phyloP scores from a whole-genome alignment of 1,284 basidiomycete genomes.

The Tetrapyrgos nigripes region DNA sequence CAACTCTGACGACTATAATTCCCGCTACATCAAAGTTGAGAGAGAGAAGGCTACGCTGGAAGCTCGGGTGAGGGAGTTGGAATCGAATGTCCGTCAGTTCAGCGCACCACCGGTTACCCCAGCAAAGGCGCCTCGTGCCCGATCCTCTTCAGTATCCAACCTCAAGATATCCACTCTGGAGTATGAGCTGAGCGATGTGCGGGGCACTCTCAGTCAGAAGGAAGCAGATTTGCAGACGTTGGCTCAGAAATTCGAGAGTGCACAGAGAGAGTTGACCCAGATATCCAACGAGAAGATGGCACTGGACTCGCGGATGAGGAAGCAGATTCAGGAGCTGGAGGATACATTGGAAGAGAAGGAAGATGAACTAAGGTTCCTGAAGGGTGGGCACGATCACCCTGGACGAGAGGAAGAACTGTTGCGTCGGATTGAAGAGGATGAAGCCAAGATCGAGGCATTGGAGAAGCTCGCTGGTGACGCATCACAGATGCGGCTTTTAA shows the following conservation, averaged over 20 bases:
- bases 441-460: slow-evolving; percentile 60
- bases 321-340: slow-evolving; percentile 49
- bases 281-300: slow-evolving; percentile 67
- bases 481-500: slow-evolving; percentile 40
- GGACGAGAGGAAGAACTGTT: slow-evolving; percentile 61
- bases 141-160: slow-evolving; percentile 57
- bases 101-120: slow-evolving; percentile 33
- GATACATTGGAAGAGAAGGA: slow-evolving; percentile 57
- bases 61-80: slow-evolving; percentile 60
- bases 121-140: slow-evolving; percentile 39
- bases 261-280: slow-evolving; percentile 54
- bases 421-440: slow-evolving; percentile 69
- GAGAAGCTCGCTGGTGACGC: slow-evolving; percentile 49
- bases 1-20: slow-evolving; percentile 53
- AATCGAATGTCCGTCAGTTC: slow-evolving; percentile 48
- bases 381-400: slow-evolving; percentile 35
- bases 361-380: slow-evolving; percentile 59
- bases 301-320: slow-evolving; percentile 50
- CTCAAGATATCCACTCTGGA: slow-evolving; percentile 56
- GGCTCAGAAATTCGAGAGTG: slow-evolving; percentile 53
- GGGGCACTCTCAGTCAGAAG: slow-evolving; percentile 46
- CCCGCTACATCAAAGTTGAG: slow-evolving; percentile 52
- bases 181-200: slow-evolving; percentile 57
- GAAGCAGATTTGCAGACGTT: slow-evolving; percentile 48
- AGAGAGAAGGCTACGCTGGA: slow-evolving; percentile 62